Evolutionary conservation across 495 filamentous ascomycete genomes (phyloP).

Genomic region (Penicillium coprophilum): DNA sequence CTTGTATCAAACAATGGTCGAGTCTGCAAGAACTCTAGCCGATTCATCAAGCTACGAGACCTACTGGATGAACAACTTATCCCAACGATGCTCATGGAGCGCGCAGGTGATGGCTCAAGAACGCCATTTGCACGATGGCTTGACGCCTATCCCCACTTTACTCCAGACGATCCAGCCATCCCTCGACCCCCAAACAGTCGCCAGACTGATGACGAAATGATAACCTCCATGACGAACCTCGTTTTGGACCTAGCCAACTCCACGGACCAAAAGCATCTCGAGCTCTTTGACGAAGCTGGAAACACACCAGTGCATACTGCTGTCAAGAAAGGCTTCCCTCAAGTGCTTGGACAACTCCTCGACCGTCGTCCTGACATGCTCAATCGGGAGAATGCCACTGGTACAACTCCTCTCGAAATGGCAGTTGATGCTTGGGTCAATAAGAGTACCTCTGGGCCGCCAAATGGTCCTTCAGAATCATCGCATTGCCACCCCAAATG

Average conservation of each 20-base stretch:
- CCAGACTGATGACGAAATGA: not conserved
- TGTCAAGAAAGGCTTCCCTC: constrained; percentile 38
- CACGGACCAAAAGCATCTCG: constrained; percentile 50
- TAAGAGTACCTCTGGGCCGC: constrained; percentile 20
- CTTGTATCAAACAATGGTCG: constrained; percentile 26
- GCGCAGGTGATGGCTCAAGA: constrained; percentile 42
- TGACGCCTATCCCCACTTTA: not conserved
- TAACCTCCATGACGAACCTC: constrained; percentile 16
- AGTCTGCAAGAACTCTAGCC: constrained; percentile 16
- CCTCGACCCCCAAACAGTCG: not conserved
- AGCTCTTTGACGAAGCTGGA: constrained; percentile 63
- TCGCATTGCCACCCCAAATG: not conserved
- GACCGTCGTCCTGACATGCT: constrained; percentile 57
- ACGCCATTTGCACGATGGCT: constrained; percentile 52
- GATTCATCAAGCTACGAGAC: constrained; percentile 45
- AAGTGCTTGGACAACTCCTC: constrained; percentile 50
- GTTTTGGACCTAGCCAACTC: constrained; percentile 53
- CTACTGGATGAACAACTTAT: constrained; percentile 53
- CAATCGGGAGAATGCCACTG: constrained; percentile 67
- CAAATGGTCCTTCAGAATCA: constrained; percentile 12
- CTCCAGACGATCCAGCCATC: not conserved
- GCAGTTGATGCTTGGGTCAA: constrained; percentile 54
- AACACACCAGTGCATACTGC: constrained; percentile 63
- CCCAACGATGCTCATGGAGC: constrained; percentile 45
- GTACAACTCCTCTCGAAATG: constrained; percentile 66